Evolutionary conservation across 805 yeast genomes (phyloP).

Genomic region (Danielia reshetovae): DNA sequence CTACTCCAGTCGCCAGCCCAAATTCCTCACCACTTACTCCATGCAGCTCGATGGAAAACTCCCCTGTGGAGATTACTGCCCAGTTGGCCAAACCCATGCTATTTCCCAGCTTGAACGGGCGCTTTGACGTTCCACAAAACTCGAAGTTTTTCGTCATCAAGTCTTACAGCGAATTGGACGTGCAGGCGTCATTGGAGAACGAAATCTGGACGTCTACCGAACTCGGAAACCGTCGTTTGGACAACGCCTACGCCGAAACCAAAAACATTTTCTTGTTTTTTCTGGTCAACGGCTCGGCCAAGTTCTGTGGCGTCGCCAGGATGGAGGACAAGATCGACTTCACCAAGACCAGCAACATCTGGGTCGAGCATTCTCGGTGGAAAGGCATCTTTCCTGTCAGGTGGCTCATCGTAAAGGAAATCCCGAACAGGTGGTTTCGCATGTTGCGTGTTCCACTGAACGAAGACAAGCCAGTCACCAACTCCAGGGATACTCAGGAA

Average conservation of each 20-base stretch:
- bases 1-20: too few relatives aligned
- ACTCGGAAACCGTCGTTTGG: conserved; percentile 50
- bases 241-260: conserved; percentile 36
- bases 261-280: conserved; percentile 47
- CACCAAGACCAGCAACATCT: conserved; percentile 36
- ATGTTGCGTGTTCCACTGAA: conserved; percentile 43
- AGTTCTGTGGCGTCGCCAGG: conserved; percentile 46
- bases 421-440: conserved; percentile 46
- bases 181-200: conserved; percentile 45
- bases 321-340: conserved; percentile 42
- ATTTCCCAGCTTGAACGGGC: background rate
- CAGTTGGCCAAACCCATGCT: background rate
- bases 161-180: conserved; percentile 47
- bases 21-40: background rate
- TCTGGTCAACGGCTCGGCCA: conserved; percentile 49
- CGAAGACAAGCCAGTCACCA: conserved; percentile 49
- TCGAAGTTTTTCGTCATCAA: conserved; percentile 50
- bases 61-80: background rate
- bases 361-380: conserved; percentile 48
- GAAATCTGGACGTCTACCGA: conserved; percentile 60
- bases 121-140: background rate
- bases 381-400: conserved; percentile 50
- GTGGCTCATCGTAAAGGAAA: conserved; percentile 50
- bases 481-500: conserved; percentile 61
- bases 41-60: background rate